Evolutionary conservation across 495 filamentous ascomycete species (phyloP), one percentile per base, ranked within the genome.

Genomic region (Trichoderma erinaceum): DNA sequence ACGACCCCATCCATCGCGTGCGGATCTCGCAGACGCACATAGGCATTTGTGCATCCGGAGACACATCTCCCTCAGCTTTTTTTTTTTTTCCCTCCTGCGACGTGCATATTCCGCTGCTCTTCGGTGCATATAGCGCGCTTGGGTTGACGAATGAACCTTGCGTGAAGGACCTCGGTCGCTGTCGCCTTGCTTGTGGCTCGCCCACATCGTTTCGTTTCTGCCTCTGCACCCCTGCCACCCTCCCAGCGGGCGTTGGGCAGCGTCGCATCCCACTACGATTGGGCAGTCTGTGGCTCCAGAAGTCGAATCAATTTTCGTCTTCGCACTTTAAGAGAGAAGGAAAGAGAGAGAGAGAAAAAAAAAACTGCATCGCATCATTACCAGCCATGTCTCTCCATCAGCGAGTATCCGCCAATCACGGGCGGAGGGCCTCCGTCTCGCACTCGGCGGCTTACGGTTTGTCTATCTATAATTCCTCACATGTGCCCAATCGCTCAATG

Each of bases 1-100:
- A 15, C 56, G 56, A 29, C 56, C 15, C 41, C 41, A 48, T 43
- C 64, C 43, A n/a, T 6, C 29, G 25, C 18, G 41, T 27, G 43
- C 43, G 43, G 41, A 66, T 66, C 41, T 48, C 23, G 43, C 38
- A 32, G 65, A 66, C 65, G 50, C 52, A 70, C n/a, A 74, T 32
- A 7, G 27, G 10, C 56, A 61, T 61, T 61, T 61, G 27, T 61
- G 56, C 56, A 16, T 32, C 16, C 27, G 56, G 56, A 32, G 56
- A 61, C 56, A 61, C 56, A 32, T 61, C 6, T 61, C 56, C 32
- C 16, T 48, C 35, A 38, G 35, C 35, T 38, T 2, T 48, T n/a
- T 48, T 48, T 48, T n/a, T 48, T 48, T 15, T 48, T n/a, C n/a
- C n/a, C 44, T 13, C 50, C 56, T 32, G 27, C 56, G 11, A 61